Evolutionary conservation across 2,329 filamentous ascomycete genomes (phyloP).

Genomic region (Pyricularia grisea): DNA sequence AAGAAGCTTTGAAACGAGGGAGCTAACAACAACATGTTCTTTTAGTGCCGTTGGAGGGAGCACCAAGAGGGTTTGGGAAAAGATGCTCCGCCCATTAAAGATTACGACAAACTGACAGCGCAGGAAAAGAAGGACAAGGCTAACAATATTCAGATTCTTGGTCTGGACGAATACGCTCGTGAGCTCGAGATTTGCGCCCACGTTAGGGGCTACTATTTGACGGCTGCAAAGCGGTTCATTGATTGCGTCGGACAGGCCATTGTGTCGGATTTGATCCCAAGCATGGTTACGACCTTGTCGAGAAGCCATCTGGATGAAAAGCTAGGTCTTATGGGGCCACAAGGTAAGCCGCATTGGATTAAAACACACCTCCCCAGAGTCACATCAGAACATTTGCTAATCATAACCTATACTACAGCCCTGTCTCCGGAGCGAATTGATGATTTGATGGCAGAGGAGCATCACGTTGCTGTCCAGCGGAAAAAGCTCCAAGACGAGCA

Average conservation of each 20-base stretch:
- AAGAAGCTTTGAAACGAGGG: background rate
- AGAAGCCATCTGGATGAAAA: slow-evolving; percentile 29
- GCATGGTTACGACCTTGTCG: slow-evolving; percentile 19
- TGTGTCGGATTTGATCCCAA: slow-evolving; percentile 37
- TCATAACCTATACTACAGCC: background rate
- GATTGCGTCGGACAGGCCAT: slow-evolving; percentile 42
- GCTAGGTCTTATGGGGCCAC: slow-evolving; percentile 27
- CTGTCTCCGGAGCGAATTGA: background rate
- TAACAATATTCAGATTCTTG: slow-evolving; percentile 36
- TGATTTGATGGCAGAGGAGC: slow-evolving; percentile 1
- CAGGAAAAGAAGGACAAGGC: slow-evolving; percentile 37
- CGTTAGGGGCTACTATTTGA: slow-evolving; percentile 59
- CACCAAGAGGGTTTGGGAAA: slow-evolving; percentile 19
- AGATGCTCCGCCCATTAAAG: slow-evolving; percentile 13
- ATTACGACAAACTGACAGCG: slow-evolving; percentile 31
- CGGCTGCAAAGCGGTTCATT: slow-evolving; percentile 54
- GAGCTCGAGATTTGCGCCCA: slow-evolving; percentile 56
- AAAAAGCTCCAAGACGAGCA: slow-evolving; percentile 3
- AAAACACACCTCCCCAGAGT: background rate
- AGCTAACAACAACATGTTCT: background rate
- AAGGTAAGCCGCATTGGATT: slow-evolving; percentile 15
- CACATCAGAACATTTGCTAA: background rate
- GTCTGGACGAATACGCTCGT: slow-evolving; percentile 44
- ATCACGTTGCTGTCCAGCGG: slow-evolving; percentile 1
- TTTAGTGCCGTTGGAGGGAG: slow-evolving; percentile 34